Base-by-base conservation (phyloP, 306 rosid species). In the Lupinus albus region DNA sequence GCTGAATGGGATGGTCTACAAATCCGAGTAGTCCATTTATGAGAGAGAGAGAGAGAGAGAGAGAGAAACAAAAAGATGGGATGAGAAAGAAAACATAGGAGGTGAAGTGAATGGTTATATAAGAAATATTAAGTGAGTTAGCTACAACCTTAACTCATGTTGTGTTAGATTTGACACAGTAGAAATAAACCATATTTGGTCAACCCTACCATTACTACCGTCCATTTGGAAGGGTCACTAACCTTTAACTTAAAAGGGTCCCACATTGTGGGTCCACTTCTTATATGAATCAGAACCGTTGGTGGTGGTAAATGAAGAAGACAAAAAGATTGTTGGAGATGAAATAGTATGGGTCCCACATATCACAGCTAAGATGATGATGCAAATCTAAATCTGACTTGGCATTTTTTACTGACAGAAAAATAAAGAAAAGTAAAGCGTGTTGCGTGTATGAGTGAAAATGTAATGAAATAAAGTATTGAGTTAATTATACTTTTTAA, bases 171-270 rank as follows among this genome's bases (percentile, higher is more conserved):
- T 33, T 1, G 8, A 33, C 38, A 33, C 38, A 33, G 38, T 33
- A 33, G 30, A 33, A 6, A 4, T 1, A 32, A 58, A 17, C 79
- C 73, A 47, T 4, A 6, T 15, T 35, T 53, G 73, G 96, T 84
- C 89, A 84, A 84, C 83, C 70, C 73, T 21, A 81, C 76, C 74
- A 6, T 18, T 28, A 33, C 35, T 11, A 68, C 83, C 86, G 79
- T 81, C 55, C 74, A 58, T 50, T 54, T 48, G 36, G 14, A 17
- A 17, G 53, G 72, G 84, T 83, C 78, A 72, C 46, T 55, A 46
- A 39, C 36, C 64, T 56, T 56, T 17, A 57, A 33, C 17, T 15
- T 3, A 11, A 1, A 25, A 5, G 58, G 81, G 78, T 11, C n/a
- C 78, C 74, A 72, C 74, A 16, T 0, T 11, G 58, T 73, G 73